Base-by-base conservation (phyloP, 2,329 filamentous ascomycete genomes). In the Sarocladiaceae sp. region DNA sequence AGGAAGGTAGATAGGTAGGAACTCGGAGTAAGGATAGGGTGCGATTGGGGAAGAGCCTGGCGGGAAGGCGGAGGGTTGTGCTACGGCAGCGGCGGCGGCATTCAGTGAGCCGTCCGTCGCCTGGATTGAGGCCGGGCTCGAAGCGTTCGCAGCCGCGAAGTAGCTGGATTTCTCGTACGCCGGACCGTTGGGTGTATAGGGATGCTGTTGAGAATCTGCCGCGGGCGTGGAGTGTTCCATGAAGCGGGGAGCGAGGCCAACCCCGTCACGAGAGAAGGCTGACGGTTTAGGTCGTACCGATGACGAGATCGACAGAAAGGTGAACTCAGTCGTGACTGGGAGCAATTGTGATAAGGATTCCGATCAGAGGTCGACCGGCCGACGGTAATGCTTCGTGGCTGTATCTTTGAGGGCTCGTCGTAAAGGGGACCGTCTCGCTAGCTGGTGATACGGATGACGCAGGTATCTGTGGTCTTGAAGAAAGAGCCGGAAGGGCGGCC, bases 1-100 rank as follows among this genome's bases (percentile, higher is more conserved):
- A 13, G 76, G 76, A 13, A 49, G 29, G 53, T 80, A 64, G 50
- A 78, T 70, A 27, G 78, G 77, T 21, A 78, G 65, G 47, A 78
- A 66, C 50, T 80, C 74, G 55, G 78, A 55, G 48, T 70, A 67
- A 49, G 68, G 60, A 35, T 62, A 61, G 33, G 60, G 45, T 46
- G 54, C 48, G 49, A 54, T 51, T 50, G 55, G 50, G 48, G 62
- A 31, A 5, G 40, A 40, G n/a, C 34, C 42, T 7, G 23, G n/a
- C 27, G 42, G 31, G 37, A 43, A 18, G 37, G 42, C 44, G 21
- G 45, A 21, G 31, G 24, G 27, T 15, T 31, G 27, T 46, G 47
- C 37, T 39, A 35, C 35, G 26, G 57, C 21, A 46, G 50, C 33
- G 48, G 50, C 45, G 47, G 52, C 33, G 47, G 52, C 48, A 52